Percentiles rank a stretch among this genome's conserved stretches.
These are phyloP conservation scores for Sphagnum contortum DNA, from an alignment of 225 moss, liverwort and hornwort genomes.

Conservation along the genomic window DNA sequence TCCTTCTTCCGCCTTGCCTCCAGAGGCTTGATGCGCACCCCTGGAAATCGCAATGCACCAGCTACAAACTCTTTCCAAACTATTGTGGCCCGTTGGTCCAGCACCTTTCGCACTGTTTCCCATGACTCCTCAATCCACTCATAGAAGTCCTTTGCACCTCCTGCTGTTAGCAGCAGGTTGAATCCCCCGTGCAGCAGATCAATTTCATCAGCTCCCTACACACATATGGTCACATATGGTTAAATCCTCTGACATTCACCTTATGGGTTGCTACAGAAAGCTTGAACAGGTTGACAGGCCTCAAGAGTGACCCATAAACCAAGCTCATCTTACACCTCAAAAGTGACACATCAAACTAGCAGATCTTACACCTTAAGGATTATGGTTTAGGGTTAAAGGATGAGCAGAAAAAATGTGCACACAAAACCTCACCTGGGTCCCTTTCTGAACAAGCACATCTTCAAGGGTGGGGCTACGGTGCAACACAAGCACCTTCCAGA, in stretches of 20 bases:
- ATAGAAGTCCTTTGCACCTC: conserved; percentile 38
- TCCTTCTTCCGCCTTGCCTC: conserved; percentile 83
- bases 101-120: conserved; percentile 37
- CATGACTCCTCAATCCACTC: conserved; percentile 56
- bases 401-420: too few species aligned
- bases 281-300: too few species aligned
- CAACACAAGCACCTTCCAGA: conserved; percentile 79
- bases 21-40: conserved; percentile 59
- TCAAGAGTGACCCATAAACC: too few species aligned
- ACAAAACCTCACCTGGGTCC: conserved; percentile 39
- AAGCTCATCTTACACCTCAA: too few species aligned
- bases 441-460: conserved; percentile 71
- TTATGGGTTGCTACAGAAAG: too few species aligned
- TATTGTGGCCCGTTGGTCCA: conserved; percentile 57
- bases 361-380: too few species aligned
- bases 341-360: too few species aligned
- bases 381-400: too few species aligned
- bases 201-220: conserved; percentile 34
- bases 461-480: conserved; percentile 65
- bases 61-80: conserved; percentile 78
- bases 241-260: too few species aligned
- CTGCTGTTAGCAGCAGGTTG: conserved; percentile 44
- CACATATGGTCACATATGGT: background rate
- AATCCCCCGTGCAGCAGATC: conserved; percentile 92
- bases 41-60: conserved; percentile 67